A percentile compares a stretch with the other conserved stretches of the same genome.
These are phyloP conservation scores for Tulasnella sp. DNA, from an alignment of 768 basidiomycete species.

Conservation along the genomic window DNA sequence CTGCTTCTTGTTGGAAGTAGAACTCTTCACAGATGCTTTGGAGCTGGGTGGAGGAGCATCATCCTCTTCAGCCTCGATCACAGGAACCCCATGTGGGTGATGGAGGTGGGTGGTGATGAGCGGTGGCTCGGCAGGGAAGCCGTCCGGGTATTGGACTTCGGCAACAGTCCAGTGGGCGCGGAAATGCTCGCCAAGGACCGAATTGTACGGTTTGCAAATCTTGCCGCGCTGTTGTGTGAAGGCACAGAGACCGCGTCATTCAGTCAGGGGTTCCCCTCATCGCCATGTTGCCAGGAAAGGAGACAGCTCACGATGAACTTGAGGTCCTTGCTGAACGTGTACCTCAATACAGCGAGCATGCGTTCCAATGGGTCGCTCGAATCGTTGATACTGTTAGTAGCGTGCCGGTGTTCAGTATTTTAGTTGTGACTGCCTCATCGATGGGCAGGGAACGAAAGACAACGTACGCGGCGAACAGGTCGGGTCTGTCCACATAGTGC, in stretches of 20 bases:
- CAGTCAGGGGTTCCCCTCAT: slow-evolving; percentile 15
- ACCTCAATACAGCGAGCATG: slow-evolving; percentile 90
- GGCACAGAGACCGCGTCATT: slow-evolving; percentile 3
- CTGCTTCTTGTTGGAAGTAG: slow-evolving; percentile 32
- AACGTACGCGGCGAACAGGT: slow-evolving; percentile 89
- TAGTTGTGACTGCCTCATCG: slow-evolving; percentile 13
- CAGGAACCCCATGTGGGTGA: slow-evolving; percentile 29
- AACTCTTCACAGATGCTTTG: slow-evolving; percentile 32
- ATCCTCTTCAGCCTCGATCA: neutral
- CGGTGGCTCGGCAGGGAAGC: slow-evolving; percentile 51
- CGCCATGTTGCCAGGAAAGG: neutral
- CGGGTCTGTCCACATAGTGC: slow-evolving; percentile 90
- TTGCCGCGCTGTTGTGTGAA: slow-evolving; percentile 68
- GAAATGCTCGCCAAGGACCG: slow-evolving; percentile 87
- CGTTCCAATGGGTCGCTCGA: slow-evolving; percentile 90
- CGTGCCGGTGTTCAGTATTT: neutral
- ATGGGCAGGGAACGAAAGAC: neutral
- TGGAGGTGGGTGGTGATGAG: slow-evolving; percentile 36
- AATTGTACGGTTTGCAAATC: slow-evolving; percentile 92
- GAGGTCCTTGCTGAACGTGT: slow-evolving; percentile 89
- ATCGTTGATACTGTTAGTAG: slow-evolving; percentile 75
- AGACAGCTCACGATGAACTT: slow-evolving; percentile 75
- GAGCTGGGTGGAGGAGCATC: slow-evolving; percentile 33
- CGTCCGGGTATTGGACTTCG: slow-evolving; percentile 59
- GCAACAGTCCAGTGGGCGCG: slow-evolving; percentile 83